Evolutionary conservation across 371 early-diverging fungal species (phyloP).

Genomic region (Mortierella sp.): DNA sequence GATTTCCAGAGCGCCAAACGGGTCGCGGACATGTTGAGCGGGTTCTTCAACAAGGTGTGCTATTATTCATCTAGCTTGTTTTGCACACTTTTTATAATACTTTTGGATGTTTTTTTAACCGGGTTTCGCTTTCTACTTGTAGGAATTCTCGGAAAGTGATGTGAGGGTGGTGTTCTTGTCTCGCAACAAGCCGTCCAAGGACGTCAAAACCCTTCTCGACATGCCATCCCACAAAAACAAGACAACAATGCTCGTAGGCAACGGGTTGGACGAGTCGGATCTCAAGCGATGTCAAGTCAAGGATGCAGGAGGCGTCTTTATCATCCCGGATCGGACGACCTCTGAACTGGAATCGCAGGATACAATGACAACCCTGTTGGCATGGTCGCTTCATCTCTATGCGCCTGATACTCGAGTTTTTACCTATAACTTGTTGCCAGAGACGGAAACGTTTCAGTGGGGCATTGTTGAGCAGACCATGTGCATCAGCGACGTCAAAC

Average conservation of each 20-base stretch:
- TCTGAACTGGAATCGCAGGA: constrained; percentile 45
- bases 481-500: constrained; percentile 81
- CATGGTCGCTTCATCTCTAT: constrained; percentile 61
- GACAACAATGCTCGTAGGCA: constrained; percentile 52
- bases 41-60: constrained; percentile 70
- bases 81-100: too few species aligned
- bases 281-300: constrained; percentile 58
- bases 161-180: constrained; percentile 71
- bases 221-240: constrained; percentile 54
- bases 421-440: constrained; percentile 77
- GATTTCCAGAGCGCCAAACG: constrained; percentile 69
- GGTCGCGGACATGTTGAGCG: constrained; percentile 71
- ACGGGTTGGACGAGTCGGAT: constrained; percentile 47
- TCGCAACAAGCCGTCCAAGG: constrained; percentile 63
- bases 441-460: constrained; percentile 76
- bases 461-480: constrained; percentile 73
- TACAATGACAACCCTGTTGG: constrained; percentile 46
- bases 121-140: neutral
- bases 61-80: neutral
- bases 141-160: constrained; percentile 62
- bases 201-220: constrained; percentile 61
- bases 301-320: constrained; percentile 64
- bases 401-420: constrained; percentile 75
- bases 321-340: constrained; percentile 58
- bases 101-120: too few species aligned